A percentile compares a stretch with the other conserved stretches of the same genome.
These are phyloP conservation scores for Pythium angustatum DNA, from an alignment of 352 stramenopile genomes.

Conservation along the genomic window DNA sequence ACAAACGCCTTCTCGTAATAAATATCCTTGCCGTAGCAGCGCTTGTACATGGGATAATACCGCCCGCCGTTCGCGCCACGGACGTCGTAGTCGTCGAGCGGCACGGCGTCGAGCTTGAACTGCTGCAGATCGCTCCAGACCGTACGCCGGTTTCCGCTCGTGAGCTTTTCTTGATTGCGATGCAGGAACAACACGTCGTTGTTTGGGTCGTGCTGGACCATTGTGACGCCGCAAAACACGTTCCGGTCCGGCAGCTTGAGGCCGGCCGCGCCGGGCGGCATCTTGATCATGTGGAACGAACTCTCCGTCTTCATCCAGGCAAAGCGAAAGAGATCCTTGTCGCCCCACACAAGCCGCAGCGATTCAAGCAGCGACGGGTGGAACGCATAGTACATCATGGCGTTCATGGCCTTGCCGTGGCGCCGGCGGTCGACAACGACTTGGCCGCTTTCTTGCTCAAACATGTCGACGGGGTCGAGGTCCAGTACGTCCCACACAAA, in stretches of 20 bases:
- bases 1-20: slow-evolving; percentile 57
- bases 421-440: slow-evolving; percentile 59
- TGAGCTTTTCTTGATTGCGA: slow-evolving; percentile 32
- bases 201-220: slow-evolving; percentile 42
- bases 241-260: slow-evolving; percentile 14
- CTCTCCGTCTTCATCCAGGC: slow-evolving; percentile 37
- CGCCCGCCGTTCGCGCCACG: slow-evolving; percentile 12
- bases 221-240: slow-evolving; percentile 38
- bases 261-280: slow-evolving; percentile 24
- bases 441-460: slow-evolving; percentile 82
- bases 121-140: slow-evolving; percentile 33
- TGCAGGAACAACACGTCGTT: slow-evolving; percentile 35
- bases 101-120: slow-evolving; percentile 17
- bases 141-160: not conserved
- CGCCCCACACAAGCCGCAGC: slow-evolving; percentile 66
- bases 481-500: slow-evolving; percentile 79
- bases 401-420: slow-evolving; percentile 53
- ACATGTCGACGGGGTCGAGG: slow-evolving; percentile 57
- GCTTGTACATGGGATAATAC: not conserved
- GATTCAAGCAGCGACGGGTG: slow-evolving; percentile 47
- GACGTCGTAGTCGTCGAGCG: slow-evolving; percentile 19
- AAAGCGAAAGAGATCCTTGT: slow-evolving; percentile 76
- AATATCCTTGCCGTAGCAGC: slow-evolving; percentile 21
- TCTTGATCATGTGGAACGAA: slow-evolving; percentile 33
- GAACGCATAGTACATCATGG: slow-evolving; percentile 67